Base-by-base conservation (phyloP, 345 rosid species). In the Boechera divaricarpa region DNA sequence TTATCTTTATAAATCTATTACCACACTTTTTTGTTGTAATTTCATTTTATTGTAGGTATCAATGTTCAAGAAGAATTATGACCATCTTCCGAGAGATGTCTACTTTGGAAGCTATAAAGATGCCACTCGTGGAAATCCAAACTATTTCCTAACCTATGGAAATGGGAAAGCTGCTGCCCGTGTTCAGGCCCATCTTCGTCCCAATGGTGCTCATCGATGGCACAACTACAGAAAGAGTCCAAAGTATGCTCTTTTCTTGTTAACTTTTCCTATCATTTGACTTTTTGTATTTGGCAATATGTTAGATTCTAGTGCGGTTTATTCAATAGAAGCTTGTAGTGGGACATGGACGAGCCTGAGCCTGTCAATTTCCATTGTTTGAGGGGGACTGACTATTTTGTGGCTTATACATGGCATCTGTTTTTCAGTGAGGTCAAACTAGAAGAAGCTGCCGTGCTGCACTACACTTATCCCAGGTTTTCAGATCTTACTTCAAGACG, bases 191-290 rank as follows among this genome's bases (percentile, higher is more conserved):
- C 90, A 93, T 84, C 98, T 95, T 80, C 98, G 98, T 49, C 92
- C 99, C 44, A 91, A 95, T 82, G 99, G 99, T 73, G 96, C 99
- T 70, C 99, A 92, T 77, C 83, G 99, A 86, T 95, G 99, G 99
- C 96, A 92, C 80, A 95, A 91, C 80, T 95, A 95, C 78, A 89
- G 78, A 83, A 93, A 88, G 83, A 72, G 61, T 70, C 96, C 93
- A 77, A 81, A 75, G 98, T 93, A 88, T 29, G 74, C 5, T 41
- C 15, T 67, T 62, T 26, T 70, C 65, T 63, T 26, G 5, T 36
- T 65, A n/a, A 47, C n/a, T n/a, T 60, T 26, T 68, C 44, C 41
- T 59, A 48, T 76, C 60, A 58, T 69, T 74, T 55, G 60, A 12
- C 4, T 41, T 12, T 24, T 51, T 29, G 21, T 60, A 51, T 35